A percentile compares a stretch with the other conserved stretches of the same genome.
Conservation (phyloP, 106 monocot genomes). For the Allium cepa region DNA sequence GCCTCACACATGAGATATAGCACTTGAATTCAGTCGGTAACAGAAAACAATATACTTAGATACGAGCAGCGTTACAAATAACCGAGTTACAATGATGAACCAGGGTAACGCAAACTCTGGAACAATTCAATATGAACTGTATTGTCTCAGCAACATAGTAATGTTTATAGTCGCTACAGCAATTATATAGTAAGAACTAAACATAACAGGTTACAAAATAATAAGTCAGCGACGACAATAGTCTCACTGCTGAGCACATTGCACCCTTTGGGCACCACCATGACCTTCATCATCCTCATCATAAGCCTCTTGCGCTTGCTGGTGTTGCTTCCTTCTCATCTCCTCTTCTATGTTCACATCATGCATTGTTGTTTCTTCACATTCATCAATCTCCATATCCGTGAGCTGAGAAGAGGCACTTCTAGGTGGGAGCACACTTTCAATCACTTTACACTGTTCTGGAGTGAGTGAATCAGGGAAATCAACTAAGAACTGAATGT, state of each 20-base stretch:
- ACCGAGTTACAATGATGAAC: no score
- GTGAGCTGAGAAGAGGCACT: conserved; percentile 22
- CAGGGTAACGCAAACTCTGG: no score
- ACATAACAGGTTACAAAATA: no score
- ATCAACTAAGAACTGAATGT: conserved; percentile 63
- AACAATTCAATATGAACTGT: no score
- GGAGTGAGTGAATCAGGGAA: conserved; percentile 42
- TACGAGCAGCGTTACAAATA: no score
- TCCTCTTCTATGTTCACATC: conserved; percentile 69
- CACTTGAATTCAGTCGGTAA: no score
- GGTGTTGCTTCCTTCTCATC: conserved; percentile 56
- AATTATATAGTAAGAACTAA: no score
- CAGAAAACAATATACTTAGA: no score
- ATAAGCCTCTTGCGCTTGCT: conserved; percentile 46
- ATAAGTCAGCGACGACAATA: no score
- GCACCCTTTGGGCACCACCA: conserved; percentile 61
- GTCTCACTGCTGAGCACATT: conserved; percentile 52
- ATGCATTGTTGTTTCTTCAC: conserved; percentile 58
- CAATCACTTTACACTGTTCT: conserved; percentile 50
- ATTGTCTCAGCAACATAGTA: no score
- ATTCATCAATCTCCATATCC: conserved; percentile 68
- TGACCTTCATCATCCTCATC: conserved; percentile 52
- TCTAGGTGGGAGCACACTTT: conserved; percentile 35
- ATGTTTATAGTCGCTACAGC: no score
- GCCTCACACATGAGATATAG: no score